phyloP scores from a whole-genome alignment of 371 early-diverging fungal species.

The Coelomomyces lativittatus region DNA sequence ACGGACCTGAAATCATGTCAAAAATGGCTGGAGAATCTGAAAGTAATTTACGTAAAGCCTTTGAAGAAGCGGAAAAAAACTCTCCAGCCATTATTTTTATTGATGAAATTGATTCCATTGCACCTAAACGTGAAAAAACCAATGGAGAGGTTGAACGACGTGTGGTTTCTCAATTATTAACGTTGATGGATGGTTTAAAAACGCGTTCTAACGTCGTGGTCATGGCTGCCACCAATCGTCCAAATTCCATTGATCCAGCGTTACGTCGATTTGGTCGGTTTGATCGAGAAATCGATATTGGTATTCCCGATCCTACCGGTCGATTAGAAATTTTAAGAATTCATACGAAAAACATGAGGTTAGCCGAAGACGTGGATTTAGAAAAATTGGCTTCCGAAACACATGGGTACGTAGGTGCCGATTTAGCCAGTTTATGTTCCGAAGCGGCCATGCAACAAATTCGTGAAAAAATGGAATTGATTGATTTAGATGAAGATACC shows the following conservation, averaged over 20 bases:
- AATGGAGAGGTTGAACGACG: constrained; percentile 99
- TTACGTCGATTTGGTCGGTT: constrained; percentile 99
- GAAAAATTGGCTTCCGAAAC: constrained; percentile 96
- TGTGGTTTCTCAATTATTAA: constrained; percentile 96
- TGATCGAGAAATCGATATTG: constrained; percentile 99
- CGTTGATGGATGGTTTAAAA: constrained; percentile 99
- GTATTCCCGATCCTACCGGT: constrained; percentile 97
- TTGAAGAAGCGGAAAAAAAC: constrained; percentile 98
- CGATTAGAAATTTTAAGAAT: constrained; percentile 97
- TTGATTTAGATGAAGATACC: constrained; percentile 96
- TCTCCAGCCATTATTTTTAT: constrained; percentile 96
- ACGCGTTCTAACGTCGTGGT: constrained; percentile 91
- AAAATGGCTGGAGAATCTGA: constrained; percentile 99
- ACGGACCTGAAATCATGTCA: constrained; percentile 98
- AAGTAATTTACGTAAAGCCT: constrained; percentile 93
- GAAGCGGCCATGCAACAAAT: constrained; percentile 99
- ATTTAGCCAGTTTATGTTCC: constrained; percentile 96
- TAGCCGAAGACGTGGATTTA: constrained; percentile 93
- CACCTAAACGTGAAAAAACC: constrained; percentile 51
- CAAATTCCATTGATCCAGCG: constrained; percentile 98
- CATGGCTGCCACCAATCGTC: constrained; percentile 96
- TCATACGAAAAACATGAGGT: constrained; percentile 98
- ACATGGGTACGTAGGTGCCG: constrained; percentile 98
- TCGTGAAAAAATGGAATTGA: constrained; percentile 69
- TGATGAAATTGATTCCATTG: constrained; percentile 81